phyloP scores from a whole-genome alignment of 192 early-diverging fungal species.

The Dispira parvispora region DNA sequence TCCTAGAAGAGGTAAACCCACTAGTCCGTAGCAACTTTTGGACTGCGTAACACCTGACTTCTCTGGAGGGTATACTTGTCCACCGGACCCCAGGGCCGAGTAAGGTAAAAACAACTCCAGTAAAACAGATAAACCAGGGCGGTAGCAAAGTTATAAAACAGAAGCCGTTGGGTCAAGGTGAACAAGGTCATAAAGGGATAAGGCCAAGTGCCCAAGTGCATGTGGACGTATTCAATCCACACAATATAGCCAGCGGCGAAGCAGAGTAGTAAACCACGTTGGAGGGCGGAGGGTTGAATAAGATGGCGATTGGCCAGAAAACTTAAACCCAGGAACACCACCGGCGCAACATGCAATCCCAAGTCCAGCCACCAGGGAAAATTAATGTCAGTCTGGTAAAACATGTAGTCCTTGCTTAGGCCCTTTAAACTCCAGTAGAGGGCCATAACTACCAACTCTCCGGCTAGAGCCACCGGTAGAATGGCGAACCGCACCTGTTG shows the following conservation, averaged over 20 bases:
- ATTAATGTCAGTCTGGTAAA: neutral
- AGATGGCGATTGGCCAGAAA: neutral
- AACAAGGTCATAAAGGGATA: constrained; percentile 1
- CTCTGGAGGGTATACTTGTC: neutral
- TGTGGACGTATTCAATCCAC: neutral
- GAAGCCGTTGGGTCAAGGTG: neutral
- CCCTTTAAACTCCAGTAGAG: neutral
- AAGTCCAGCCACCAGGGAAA: neutral
- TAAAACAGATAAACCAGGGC: neutral
- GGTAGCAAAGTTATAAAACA: neutral
- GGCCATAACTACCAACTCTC: neutral
- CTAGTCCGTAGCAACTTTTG: neutral
- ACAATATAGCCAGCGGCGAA: neutral
- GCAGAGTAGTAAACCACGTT: neutral
- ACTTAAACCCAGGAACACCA: neutral
- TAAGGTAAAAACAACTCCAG: neutral
- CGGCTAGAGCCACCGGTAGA: neutral
- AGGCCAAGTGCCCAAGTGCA: neutral
- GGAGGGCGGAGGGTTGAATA: neutral
- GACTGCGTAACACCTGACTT: neutral
- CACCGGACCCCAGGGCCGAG: neutral
- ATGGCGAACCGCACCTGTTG: no score
- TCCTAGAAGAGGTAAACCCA: neutral
- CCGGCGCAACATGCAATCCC: neutral
- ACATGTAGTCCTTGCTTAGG: neutral